phyloP scores from a whole-genome alignment of 139 green algal genomes.

The Picochlorum sp. region DNA sequence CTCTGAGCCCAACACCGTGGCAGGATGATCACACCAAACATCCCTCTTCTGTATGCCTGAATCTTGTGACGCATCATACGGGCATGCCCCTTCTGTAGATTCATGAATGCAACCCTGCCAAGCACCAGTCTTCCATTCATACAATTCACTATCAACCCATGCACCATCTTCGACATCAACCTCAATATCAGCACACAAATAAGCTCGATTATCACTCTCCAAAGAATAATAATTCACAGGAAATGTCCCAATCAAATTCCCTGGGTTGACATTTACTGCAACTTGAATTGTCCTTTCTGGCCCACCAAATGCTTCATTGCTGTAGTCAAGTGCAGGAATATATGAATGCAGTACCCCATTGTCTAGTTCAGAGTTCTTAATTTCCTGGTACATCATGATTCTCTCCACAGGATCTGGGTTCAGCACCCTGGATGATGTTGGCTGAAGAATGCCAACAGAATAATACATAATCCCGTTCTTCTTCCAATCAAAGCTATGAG shows the following conservation, averaged over 20 bases:
- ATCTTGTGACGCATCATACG: neutral
- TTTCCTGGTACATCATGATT: slow-evolving; percentile 3
- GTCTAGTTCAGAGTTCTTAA: neutral
- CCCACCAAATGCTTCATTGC: neutral
- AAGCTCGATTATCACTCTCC: neutral
- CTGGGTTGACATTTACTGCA: neutral
- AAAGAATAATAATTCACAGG: neutral
- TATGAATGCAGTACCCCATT: neutral
- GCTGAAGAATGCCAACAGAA: neutral
- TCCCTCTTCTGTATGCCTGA: neutral
- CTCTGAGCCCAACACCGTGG: neutral
- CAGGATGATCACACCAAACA: neutral
- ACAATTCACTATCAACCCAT: neutral
- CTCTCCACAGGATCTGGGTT: neutral
- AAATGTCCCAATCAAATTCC: neutral
- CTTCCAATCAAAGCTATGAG: neutral
- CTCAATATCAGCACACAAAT: neutral
- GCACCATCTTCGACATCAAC: neutral
- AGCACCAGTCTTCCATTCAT: slow-evolving; percentile 1
- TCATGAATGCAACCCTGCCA: neutral
- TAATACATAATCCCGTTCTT: neutral
- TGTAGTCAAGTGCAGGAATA: neutral
- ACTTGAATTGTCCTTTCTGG: neutral
- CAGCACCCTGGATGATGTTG: neutral
- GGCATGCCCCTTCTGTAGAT: neutral